Conservation (phyloP, 768 basidiomycete genomes). For the Rhodocollybia butyracea region DNA sequence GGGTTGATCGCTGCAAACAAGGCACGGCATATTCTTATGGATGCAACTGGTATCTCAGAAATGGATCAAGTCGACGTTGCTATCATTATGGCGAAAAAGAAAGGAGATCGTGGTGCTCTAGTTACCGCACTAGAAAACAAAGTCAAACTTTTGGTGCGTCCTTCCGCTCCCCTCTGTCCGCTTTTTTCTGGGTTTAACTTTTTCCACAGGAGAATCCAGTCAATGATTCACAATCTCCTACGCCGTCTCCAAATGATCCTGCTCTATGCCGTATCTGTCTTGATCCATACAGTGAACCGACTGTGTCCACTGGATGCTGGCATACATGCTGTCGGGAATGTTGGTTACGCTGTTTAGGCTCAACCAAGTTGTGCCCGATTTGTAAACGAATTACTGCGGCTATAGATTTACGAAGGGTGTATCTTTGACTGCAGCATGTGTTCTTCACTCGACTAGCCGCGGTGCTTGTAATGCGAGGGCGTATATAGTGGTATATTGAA, state of each 20-base stretch:
- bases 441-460: too few relatives aligned
- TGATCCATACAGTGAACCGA: constrained; percentile 74
- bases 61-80: constrained; percentile 45
- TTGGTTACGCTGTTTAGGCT: constrained; percentile 81
- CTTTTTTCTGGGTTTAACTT: neutral
- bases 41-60: constrained; percentile 38
- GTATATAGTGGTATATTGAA: neutral
- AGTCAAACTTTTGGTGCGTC: constrained; percentile 51
- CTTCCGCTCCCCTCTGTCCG: constrained; percentile 5
- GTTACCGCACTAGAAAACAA: constrained; percentile 60
- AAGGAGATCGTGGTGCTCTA: constrained; percentile 45
- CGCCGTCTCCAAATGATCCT: constrained; percentile 39
- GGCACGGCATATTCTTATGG: constrained; percentile 21
- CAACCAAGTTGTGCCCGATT: constrained; percentile 81
- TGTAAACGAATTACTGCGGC: constrained; percentile 84
- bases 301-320: constrained; percentile 84
- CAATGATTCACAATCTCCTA: constrained; percentile 20
- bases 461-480: too few relatives aligned
- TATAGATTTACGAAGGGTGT: constrained; percentile 71
- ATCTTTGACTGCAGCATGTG: too few relatives aligned
- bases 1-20: constrained; percentile 56
- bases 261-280: constrained; percentile 74
- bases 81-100: constrained; percentile 45
- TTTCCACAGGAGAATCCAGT: neutral
- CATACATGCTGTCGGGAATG: constrained; percentile 81